These are phyloP conservation scores for Phytopythium litorale DNA, from an alignment of 352 stramenopile species.

Conservation along the genomic window DNA sequence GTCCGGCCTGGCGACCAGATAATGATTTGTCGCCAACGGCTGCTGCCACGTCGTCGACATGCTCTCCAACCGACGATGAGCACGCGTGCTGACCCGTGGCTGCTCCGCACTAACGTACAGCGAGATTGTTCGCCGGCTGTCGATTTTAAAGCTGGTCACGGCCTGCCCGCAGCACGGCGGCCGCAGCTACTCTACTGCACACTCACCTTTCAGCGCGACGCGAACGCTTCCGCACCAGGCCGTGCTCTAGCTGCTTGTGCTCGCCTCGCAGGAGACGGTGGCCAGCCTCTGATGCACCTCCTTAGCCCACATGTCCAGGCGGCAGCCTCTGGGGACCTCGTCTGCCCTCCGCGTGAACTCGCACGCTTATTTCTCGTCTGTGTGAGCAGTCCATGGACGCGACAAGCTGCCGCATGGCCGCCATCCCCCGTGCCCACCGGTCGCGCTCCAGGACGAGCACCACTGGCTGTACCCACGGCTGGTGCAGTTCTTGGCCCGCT, in stretches of 20 bases:
- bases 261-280: conserved; percentile 31
- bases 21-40: no score
- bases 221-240: conserved; percentile 44
- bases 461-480: conserved; percentile 38
- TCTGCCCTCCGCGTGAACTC: not conserved
- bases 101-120: conserved; percentile 24
- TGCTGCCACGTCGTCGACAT: conserved; percentile 53
- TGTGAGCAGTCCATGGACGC: conserved; percentile 33
- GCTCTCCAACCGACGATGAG: conserved; percentile 6
- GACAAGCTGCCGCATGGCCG: conserved; percentile 20
- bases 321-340: not conserved
- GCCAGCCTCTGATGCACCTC: conserved; percentile 54
- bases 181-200: conserved; percentile 55
- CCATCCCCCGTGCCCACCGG: conserved; percentile 34
- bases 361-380: not conserved
- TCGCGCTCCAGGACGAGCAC: conserved; percentile 19
- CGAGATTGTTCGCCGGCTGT: conserved; percentile 34
- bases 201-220: conserved; percentile 37
- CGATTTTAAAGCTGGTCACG: conserved; percentile 50
- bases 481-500: conserved; percentile 42
- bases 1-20: no score
- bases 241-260: conserved; percentile 31
- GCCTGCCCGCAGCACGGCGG: conserved; percentile 38
- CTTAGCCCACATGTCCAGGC: conserved; percentile 38
- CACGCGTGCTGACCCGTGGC: not conserved